phyloP scores from a whole-genome alignment of 495 filamentous ascomycete genomes.

The Hypoxylon lienhwacheense region DNA sequence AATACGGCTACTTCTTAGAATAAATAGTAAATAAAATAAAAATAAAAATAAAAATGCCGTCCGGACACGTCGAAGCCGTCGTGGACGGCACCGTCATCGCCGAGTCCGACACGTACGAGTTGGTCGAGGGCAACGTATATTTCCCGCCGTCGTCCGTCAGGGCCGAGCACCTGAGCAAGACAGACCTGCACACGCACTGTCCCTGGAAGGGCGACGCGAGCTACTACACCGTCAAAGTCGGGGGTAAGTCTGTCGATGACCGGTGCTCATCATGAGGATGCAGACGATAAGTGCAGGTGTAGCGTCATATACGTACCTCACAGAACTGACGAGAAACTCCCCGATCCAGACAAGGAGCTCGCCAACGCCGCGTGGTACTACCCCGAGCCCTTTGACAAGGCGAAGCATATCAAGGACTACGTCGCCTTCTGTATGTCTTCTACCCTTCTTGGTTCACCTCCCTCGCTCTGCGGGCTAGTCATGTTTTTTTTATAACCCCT shows the following conservation, averaged over 20 bases:
- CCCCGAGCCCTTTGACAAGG: conserved; percentile 58
- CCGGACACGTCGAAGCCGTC: conserved; percentile 58
- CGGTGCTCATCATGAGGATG: background rate
- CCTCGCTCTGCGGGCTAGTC: no score
- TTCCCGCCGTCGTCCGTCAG: conserved; percentile 55
- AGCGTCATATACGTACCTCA: no score
- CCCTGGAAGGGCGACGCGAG: conserved; percentile 71
- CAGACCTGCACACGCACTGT: conserved; percentile 54
- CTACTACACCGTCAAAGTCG: conserved; percentile 65
- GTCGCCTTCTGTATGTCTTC: conserved; percentile 66
- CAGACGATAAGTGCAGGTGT: no score
- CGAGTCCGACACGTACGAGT: conserved; percentile 61
- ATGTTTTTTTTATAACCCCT: no score
- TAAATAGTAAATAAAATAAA: background rate
- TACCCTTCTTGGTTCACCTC: background rate
- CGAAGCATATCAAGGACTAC: conserved; percentile 60
- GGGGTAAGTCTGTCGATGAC: conserved; percentile 44
- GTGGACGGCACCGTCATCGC: conserved; percentile 62
- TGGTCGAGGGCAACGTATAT: conserved; percentile 74
- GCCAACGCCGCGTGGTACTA: conserved; percentile 73
- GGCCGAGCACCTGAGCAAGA: conserved; percentile 43
- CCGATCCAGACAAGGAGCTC: conserved; percentile 49
- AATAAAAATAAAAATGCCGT: conserved; percentile 20
- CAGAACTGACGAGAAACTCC: conserved; percentile 4
- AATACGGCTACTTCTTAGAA: no score